Conservation (phyloP, 192 early-diverging fungal genomes). For the Backusella westeae region DNA sequence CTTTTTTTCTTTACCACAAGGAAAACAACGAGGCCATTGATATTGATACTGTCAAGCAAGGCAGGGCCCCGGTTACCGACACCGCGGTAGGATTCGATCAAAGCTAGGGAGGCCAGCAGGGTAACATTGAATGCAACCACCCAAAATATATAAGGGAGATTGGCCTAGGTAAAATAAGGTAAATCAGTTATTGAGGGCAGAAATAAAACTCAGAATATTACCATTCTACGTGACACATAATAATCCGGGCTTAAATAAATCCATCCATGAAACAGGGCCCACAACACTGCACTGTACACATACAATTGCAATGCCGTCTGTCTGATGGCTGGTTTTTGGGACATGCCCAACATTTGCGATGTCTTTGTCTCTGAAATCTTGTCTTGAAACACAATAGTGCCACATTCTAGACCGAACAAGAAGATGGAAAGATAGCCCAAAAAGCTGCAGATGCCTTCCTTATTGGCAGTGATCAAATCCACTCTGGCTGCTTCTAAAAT, state of each 20-base stretch:
- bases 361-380: background rate
- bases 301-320: constrained; percentile 43
- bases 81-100: constrained; percentile 31
- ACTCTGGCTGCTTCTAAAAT: constrained; percentile 74
- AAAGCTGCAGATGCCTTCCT: constrained; percentile 88
- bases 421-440: constrained; percentile 84
- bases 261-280: constrained; percentile 38
- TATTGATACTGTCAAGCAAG: constrained; percentile 70
- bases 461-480: constrained; percentile 78
- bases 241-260: constrained; percentile 47
- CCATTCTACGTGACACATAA: constrained; percentile 73
- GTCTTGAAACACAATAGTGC: constrained; percentile 50
- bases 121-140: constrained; percentile 66
- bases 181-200: background rate
- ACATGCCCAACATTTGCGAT: background rate
- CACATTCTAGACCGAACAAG: constrained; percentile 73
- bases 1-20: constrained; percentile 54
- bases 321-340: background rate
- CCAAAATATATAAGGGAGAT: constrained; percentile 81
- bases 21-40: constrained; percentile 82
- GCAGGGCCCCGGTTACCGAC: constrained; percentile 54
- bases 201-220: constrained; percentile 18
- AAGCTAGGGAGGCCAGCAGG: constrained; percentile 57
- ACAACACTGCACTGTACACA: constrained; percentile 38
- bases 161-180: constrained; percentile 44